Base-by-base conservation (phyloP, 2,329 filamentous ascomycete species). In the Cordyceps farinosa region DNA sequence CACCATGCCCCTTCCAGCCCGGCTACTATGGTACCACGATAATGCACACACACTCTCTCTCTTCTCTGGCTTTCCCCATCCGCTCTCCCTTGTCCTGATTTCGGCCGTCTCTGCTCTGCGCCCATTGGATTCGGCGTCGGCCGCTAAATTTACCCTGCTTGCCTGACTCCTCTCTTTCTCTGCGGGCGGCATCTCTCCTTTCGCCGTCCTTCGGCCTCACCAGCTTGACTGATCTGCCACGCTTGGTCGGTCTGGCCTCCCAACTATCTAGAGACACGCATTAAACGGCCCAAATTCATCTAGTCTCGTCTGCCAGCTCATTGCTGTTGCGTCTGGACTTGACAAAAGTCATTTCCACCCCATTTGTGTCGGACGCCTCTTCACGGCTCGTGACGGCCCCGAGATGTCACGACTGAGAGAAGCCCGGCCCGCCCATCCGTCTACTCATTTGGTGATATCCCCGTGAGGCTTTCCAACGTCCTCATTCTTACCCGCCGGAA, bases 341-440 rank as follows among this genome's bases (percentile, higher is more conserved):
- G 11, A 27, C 34, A 29, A 47, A 45, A 22, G 48, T 61, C 58
- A 61, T 61, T 61, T 61, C 58, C 58, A 53, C 36, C 57, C 38
- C 57, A 29, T 50, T 22, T 27, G 10, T 48, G 48, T 29, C 15
- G n/a, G 10, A 17, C 48, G 30, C 17, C 55, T 22, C 38, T 17
- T 32, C 32, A 40, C 38, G 56, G 29, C 42, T 9, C 29, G 9
- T 5, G 22, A 40, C 44, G 32, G 32, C 42, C n/a, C n/a, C 32
- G 7, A 52, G 48, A 61, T 51, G 53, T 34, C 38, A 59, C 32
- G 45, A 44, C 32, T 47, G 56, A 59, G 45, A 51, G 56, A 22
- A 50, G 8, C 29, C 52, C n/a, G 44, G 32, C 42, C 55, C 55
- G 55, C 42, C 38, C 55, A 58, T 34, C 44, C 44, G 22, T 22